These are phyloP conservation scores for Geranium rotundifolium DNA, from an alignment of 345 rosid species.

Conservation along the genomic window DNA sequence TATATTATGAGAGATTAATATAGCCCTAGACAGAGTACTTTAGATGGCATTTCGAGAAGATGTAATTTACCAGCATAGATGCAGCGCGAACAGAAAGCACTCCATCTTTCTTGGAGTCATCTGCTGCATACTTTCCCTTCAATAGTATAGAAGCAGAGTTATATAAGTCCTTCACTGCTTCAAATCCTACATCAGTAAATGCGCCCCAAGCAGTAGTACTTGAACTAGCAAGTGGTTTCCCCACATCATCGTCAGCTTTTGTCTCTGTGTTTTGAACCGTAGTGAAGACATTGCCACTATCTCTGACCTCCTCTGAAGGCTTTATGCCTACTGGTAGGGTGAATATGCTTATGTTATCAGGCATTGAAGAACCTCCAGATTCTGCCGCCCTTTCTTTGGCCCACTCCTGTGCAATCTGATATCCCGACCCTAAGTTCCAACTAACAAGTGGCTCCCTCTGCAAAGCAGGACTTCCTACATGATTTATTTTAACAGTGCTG, in stretches of 20 bases:
- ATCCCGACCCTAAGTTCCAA: conserved; percentile 61
- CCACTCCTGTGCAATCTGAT: conserved; percentile 57
- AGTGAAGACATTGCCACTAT: conserved; percentile 14
- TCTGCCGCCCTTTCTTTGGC: conserved; percentile 50
- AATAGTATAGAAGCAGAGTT: conserved; percentile 43
- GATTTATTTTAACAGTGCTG: conserved; percentile 8
- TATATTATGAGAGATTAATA: background rate
- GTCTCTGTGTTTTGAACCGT: conserved; percentile 18
- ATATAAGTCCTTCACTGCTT: conserved; percentile 42
- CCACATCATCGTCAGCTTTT: conserved; percentile 29
- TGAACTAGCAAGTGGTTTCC: conserved; percentile 21
- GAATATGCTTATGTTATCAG: conserved; percentile 48
- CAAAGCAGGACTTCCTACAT: conserved; percentile 45
- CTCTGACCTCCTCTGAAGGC: conserved; percentile 37
- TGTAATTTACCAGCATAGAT: conserved; percentile 79
- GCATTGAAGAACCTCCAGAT: conserved; percentile 37
- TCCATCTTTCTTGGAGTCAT: conserved; percentile 55
- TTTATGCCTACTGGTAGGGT: conserved; percentile 84
- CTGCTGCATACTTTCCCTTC: conserved; percentile 50
- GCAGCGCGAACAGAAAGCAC: conserved; percentile 79
- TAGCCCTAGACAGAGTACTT: background rate
- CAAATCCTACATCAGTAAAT: conserved; percentile 32
- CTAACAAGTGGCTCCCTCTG: conserved; percentile 52
- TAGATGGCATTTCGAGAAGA: background rate
- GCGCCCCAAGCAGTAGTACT: conserved; percentile 31